Evolutionary conservation across 106 monocot genomes (phyloP).

Genomic region (Alisma plantagoaquatica): DNA sequence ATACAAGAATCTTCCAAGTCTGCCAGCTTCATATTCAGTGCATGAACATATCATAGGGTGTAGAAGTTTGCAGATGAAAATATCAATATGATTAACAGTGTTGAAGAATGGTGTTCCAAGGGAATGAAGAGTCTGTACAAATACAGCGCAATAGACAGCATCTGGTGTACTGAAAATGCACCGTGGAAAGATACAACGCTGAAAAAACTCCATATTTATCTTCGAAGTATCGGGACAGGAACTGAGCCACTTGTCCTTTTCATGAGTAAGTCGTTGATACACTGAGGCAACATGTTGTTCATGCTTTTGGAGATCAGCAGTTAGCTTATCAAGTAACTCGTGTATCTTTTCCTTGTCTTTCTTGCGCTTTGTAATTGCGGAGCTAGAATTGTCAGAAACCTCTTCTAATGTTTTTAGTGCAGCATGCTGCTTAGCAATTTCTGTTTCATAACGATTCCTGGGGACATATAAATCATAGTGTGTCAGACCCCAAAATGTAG

Average conservation of each 20-base stretch:
- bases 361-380: constrained; percentile 87
- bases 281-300: constrained; percentile 91
- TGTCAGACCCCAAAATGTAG: constrained; percentile 96
- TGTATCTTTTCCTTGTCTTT: constrained; percentile 97
- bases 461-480: constrained; percentile 95
- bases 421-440: constrained; percentile 80
- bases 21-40: constrained; percentile 94
- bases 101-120: constrained; percentile 94
- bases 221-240: constrained; percentile 76
- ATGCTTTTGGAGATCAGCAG: constrained; percentile 68
- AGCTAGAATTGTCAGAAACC: constrained; percentile 81
- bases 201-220: constrained; percentile 94
- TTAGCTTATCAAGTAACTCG: constrained; percentile 76
- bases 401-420: constrained; percentile 91
- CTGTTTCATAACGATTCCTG: constrained; percentile 72
- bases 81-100: constrained; percentile 89
- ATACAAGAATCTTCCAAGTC: constrained; percentile 85
- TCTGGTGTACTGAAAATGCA: constrained; percentile 87
- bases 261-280: constrained; percentile 43
- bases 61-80: constrained; percentile 83
- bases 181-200: constrained; percentile 91
- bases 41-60: constrained; percentile 99
- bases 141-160: constrained; percentile 90
- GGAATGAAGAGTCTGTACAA: constrained; percentile 88
- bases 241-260: constrained; percentile 92